phyloP scores from a whole-genome alignment of 768 basidiomycete species.

The Pulveroboletus sp. region DNA sequence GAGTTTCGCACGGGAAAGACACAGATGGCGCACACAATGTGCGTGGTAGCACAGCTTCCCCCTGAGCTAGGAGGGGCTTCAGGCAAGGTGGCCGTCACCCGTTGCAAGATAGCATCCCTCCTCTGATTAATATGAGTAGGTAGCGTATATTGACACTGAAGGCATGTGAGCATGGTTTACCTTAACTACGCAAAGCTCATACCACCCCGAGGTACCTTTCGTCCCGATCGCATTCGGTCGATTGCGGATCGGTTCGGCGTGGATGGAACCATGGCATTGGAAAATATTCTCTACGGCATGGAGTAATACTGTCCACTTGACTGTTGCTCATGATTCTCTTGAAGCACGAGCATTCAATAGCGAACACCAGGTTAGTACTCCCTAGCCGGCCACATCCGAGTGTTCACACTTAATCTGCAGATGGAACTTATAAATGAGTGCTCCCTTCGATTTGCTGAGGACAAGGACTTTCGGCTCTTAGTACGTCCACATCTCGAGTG shows the following conservation, averaged over 20 bases:
- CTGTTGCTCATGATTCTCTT: conserved; percentile 7
- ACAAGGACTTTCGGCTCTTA: conserved; percentile 75
- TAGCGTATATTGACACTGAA: conserved; percentile 91
- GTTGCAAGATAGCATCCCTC: conserved; percentile 1
- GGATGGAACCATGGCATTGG: conserved; percentile 79
- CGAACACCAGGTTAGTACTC: conserved; percentile 71
- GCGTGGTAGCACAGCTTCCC: conserved; percentile 85
- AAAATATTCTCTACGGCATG: conserved; percentile 87
- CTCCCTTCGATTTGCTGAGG: conserved; percentile 83
- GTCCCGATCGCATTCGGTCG: conserved; percentile 86
- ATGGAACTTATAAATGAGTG: conserved; percentile 93
- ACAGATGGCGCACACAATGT: conserved; percentile 93
- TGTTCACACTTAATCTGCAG: conserved; percentile 32
- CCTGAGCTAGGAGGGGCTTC: conserved; percentile 85
- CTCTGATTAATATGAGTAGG: conserved; percentile 37
- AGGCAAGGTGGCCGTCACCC: conserved; percentile 56
- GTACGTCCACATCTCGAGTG: conserved; percentile 32
- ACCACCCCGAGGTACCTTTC: conserved; percentile 70
- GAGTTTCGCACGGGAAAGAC: conserved; percentile 97
- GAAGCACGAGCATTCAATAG: conserved; percentile 86
- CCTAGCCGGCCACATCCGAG: not conserved
- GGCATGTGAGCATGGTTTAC: conserved; percentile 32
- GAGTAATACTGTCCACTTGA: not conserved
- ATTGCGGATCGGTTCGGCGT: conserved; percentile 94
- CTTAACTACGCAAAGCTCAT: conserved; percentile 19